Conservation (phyloP, 2,329 filamentous ascomycete genomes). For the Cladophialophora psammophila region DNA sequence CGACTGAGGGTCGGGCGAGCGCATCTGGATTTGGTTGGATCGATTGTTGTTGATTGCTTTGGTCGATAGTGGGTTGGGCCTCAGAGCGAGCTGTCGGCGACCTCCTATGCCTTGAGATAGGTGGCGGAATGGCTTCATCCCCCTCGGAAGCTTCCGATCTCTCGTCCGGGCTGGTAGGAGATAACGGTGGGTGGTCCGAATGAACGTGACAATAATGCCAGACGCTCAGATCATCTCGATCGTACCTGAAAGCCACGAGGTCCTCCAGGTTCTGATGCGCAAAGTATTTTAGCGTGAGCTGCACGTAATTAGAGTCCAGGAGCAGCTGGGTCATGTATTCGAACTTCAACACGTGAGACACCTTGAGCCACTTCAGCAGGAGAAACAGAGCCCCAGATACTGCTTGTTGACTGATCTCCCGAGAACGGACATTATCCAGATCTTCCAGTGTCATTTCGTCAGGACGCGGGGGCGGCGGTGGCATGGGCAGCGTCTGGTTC, state of each 20-base stretch:
- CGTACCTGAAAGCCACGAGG: constrained; percentile 83
- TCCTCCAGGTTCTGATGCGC: constrained; percentile 93
- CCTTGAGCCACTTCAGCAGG: constrained; percentile 94
- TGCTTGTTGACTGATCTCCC: constrained; percentile 90
- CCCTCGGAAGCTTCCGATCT: constrained; percentile 45
- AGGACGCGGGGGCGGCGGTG: constrained; percentile 39
- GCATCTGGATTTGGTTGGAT: constrained; percentile 30
- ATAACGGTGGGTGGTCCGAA: constrained; percentile 64
- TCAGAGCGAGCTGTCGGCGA: constrained; percentile 48
- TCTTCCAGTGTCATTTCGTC: constrained; percentile 67
- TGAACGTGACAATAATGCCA: constrained; percentile 86
- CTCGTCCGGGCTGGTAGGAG: constrained; percentile 43
- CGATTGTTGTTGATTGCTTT: constrained; percentile 40
- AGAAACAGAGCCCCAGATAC: constrained; percentile 87
- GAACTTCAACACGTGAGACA: constrained; percentile 93
- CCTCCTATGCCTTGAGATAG: constrained; percentile 71
- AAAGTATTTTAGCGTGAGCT: constrained; percentile 89
- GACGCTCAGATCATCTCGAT: constrained; percentile 86
- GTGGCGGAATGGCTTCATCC: constrained; percentile 81
- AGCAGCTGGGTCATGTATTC: constrained; percentile 94
- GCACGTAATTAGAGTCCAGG: constrained; percentile 93
- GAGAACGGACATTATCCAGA: constrained; percentile 77
- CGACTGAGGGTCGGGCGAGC: constrained; percentile 64
- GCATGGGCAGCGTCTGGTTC: constrained; percentile 37
- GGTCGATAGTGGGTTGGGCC: constrained; percentile 41